These are phyloP conservation scores for Macrotyloma uniflorum DNA, from an alignment of 306 rosid genomes.

Conservation along the genomic window DNA sequence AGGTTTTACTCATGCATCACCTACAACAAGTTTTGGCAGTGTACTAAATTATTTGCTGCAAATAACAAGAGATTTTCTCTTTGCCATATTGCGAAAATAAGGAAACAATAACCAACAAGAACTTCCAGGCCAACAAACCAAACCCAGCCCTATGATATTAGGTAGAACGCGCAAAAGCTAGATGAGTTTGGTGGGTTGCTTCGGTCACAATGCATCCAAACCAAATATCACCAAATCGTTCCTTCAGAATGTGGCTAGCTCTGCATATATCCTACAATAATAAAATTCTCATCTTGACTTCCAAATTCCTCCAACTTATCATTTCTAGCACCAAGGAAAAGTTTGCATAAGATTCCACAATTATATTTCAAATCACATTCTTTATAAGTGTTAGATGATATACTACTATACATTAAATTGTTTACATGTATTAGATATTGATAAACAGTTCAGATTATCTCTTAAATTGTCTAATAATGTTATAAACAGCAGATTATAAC, in stretches of 20 bases:
- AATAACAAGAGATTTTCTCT: neutral
- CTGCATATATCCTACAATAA: neutral
- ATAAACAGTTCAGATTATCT: too few relatives aligned
- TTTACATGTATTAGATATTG: too few relatives aligned
- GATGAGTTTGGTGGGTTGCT: slow-evolving; percentile 53
- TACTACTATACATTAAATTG: too few relatives aligned
- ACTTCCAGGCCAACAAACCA: slow-evolving; percentile 8
- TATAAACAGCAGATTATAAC: too few relatives aligned
- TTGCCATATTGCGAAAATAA: slow-evolving; percentile 5
- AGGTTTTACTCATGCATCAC: slow-evolving; percentile 46
- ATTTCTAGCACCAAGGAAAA: neutral
- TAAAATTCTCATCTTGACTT: slow-evolving; percentile 24
- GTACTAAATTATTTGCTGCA: slow-evolving; percentile 38
- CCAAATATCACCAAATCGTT: slow-evolving; percentile 32
- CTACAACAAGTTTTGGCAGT: slow-evolving; percentile 26
- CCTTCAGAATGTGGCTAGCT: slow-evolving; percentile 47
- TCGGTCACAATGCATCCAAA: slow-evolving; percentile 35
- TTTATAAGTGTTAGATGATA: too few relatives aligned
- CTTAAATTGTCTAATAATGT: too few relatives aligned
- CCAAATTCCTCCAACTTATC: slow-evolving; percentile 24
- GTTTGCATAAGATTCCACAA: too few relatives aligned
- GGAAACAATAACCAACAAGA: slow-evolving; percentile 17
- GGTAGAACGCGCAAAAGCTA: slow-evolving; percentile 37
- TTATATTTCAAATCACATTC: too few relatives aligned
- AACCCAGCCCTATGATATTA: slow-evolving; percentile 27